Base-by-base conservation (phyloP, 257 asterid species). In the Nicotiana tomentosiformis region DNA sequence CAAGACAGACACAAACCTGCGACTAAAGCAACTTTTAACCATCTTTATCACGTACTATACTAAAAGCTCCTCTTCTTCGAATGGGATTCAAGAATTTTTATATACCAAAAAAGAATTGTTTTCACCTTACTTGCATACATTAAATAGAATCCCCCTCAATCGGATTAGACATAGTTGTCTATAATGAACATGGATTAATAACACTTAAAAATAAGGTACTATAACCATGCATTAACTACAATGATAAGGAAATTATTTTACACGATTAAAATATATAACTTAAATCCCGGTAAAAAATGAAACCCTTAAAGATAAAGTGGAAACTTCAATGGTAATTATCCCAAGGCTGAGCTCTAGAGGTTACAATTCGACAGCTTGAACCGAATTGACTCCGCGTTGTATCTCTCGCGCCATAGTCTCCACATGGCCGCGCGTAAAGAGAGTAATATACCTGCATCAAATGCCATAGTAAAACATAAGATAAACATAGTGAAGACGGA, bases 341-440 rank as follows among this genome's bases (percentile, higher is more conserved):
- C 3, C 35, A 10, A 26, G 17, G n/a, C 46, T 26, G 72, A 66
- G 46, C 20, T 66, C 5, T 26, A 55, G 35, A 4, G 14, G 17
- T 26, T 66, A 94, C 97, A 97, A 96, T 89, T 95, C 97, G 70
- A 93, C 97, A 83, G 85, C 97, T 74, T 91, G 86, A 76, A 93
- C 93, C 3, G 97, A 86, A 85, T 87, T 90, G 70, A 93, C 98
- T 20, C 98, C 97, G 86, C 78, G 89, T 53, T 87, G 96, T 58
- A 90, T 90, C 81, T 93, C 97, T 84, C 96, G 88, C 16, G 97
- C 97, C 97, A 95, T 92, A 72, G 39, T 85, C 81, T 92, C 98
- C 70, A 95, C 97, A 83, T 95, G 97, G 23, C 97, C 23, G 23
- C 23, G 23, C 97, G 57, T 93, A 88, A 78, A 89, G 82, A 18